These are phyloP conservation scores for Phytomonas sp. DNA, from an alignment of 208 protist species.

Conservation along the genomic window DNA sequence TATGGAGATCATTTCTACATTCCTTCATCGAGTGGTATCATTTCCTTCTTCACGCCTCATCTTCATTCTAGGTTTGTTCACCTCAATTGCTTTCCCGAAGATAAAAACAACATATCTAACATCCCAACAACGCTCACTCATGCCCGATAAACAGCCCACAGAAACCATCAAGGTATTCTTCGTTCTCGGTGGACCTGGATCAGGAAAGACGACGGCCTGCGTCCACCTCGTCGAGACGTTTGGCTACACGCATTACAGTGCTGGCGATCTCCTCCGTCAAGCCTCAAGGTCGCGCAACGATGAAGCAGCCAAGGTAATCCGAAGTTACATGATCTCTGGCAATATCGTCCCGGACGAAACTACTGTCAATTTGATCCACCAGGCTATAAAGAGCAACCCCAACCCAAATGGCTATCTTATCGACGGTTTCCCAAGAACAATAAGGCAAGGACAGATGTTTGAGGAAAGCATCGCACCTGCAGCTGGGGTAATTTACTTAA, in stretches of 20 bases:
- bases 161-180: constrained; percentile 67
- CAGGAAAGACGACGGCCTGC: constrained; percentile 83
- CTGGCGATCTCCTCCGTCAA: constrained; percentile 78
- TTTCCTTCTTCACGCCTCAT: neutral
- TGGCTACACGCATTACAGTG: constrained; percentile 82
- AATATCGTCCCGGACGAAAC: constrained; percentile 86
- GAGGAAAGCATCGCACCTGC: constrained; percentile 62
- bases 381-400: constrained; percentile 50
- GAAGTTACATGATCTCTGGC: constrained; percentile 43
- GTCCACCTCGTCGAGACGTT: constrained; percentile 61
- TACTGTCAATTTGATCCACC: constrained; percentile 67
- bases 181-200: constrained; percentile 81
- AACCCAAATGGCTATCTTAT: constrained; percentile 77
- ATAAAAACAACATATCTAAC: neutral
- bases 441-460: constrained; percentile 82
- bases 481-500: constrained; percentile 67
- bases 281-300: constrained; percentile 42
- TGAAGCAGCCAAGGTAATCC: constrained; percentile 71
- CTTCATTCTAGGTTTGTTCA: neutral
- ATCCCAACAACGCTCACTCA: neutral
- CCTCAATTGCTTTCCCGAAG: neutral
- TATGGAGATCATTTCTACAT: neutral
- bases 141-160: neutral
- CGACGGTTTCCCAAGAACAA: constrained; percentile 85
- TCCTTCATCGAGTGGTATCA: neutral